phyloP scores from a whole-genome alignment of 495 filamentous ascomycete species.

The Annulohypoxylon stygium region DNA sequence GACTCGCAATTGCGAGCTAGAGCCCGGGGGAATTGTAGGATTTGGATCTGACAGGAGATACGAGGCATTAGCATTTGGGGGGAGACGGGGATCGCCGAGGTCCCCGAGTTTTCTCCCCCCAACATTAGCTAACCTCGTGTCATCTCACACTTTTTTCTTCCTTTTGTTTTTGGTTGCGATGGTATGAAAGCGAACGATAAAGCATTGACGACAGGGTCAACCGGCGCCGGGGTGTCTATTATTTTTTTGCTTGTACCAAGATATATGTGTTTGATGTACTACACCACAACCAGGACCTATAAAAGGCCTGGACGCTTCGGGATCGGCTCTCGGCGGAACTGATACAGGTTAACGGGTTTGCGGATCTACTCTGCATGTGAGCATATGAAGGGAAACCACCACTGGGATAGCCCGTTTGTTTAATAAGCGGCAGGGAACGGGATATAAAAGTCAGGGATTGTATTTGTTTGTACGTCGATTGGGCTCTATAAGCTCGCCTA shows the following conservation, averaged over 20 bases:
- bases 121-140: conserved; percentile 7
- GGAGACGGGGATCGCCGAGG: conserved; percentile 28
- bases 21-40: neutral
- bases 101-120: conserved; percentile 26
- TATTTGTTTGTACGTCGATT: neutral
- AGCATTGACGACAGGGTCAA: conserved; percentile 47
- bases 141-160: conserved; percentile 31
- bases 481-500: neutral
- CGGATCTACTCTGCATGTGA: conserved; percentile 21
- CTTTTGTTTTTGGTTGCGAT: conserved; percentile 8
- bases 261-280: conserved; percentile 11
- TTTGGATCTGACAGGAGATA: conserved; percentile 5
- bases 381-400: conserved; percentile 34
- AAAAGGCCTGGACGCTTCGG: conserved; percentile 27
- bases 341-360: conserved; percentile 21
- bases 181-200: conserved; percentile 33
- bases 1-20: conserved; percentile 11
- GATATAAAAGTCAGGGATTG: conserved; percentile 16
- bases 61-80: conserved; percentile 12
- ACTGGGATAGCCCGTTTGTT: conserved; percentile 30
- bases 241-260: conserved; percentile 4
- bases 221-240: conserved; percentile 39
- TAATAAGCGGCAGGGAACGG: conserved; percentile 19
- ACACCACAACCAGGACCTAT: conserved; percentile 9
- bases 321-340: conserved; percentile 19